Percentiles rank a stretch among this genome's conserved stretches.
These are phyloP conservation scores for Rhazya stricta DNA, from an alignment of 257 asterid species.

Conservation along the genomic window DNA sequence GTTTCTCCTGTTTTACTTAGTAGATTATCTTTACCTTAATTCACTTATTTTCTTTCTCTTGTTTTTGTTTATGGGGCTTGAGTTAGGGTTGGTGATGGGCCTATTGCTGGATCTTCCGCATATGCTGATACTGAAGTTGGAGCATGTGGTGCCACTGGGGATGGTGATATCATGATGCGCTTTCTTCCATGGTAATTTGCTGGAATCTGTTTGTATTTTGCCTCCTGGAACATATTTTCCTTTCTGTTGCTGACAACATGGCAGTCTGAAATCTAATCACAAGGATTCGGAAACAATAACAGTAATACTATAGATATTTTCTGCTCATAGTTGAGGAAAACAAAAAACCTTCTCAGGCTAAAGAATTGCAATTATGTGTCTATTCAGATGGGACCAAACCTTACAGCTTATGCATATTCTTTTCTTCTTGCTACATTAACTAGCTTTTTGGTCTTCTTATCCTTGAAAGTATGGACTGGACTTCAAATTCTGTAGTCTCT, in stretches of 20 bases:
- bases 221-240: slow-evolving; percentile 2
- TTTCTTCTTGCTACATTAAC: not conserved
- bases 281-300: too few species aligned
- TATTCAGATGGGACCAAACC: not conserved
- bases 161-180: slow-evolving; percentile 99
- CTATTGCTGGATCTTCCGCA: slow-evolving; percentile 92
- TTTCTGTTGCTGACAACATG: not conserved
- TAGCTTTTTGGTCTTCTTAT: not conserved
- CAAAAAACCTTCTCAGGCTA: not conserved
- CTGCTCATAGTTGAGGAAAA: not conserved
- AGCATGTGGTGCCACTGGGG: slow-evolving; percentile 98
- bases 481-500: not conserved
- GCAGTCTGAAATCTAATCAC: not conserved
- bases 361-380: not conserved
- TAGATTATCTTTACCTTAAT: not conserved
- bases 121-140: slow-evolving; percentile 89
- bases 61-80: slow-evolving; percentile 7
- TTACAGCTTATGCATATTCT: not conserved
- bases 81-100: slow-evolving; percentile 90
- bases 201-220: not conserved
- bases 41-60: not conserved
- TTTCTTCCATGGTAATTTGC: slow-evolving; percentile 81
- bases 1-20: not conserved
- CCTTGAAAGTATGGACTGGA: not conserved
- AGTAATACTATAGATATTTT: not conserved